Base-by-base conservation (phyloP, 495 filamentous ascomycete genomes). In the Podospora appendiculata region DNA sequence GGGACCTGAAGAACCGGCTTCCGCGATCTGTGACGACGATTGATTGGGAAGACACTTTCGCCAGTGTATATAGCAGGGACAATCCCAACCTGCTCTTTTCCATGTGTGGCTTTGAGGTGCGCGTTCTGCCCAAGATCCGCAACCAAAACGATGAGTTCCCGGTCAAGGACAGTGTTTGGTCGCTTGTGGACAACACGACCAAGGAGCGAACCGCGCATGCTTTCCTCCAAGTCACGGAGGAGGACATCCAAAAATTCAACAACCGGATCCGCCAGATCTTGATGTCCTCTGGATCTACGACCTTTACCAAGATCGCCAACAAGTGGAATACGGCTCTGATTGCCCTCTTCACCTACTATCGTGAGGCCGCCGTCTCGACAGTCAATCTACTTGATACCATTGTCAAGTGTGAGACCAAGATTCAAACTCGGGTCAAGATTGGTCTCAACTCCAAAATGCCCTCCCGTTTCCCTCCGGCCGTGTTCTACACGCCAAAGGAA, bases 371-470 rank as follows among this genome's bases (percentile, higher is more conserved):
- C 34, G 90, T 97, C n/a, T 93, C 89, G 8, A 99, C 94, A 1
- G 90, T 97, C 61, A 89, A 90, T 53, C 75, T 99, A 12, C 79
- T 99, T 3, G 94, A 99, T 64, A 97, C 92, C 1, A 99, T 99
- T 58, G 94, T 99, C 59, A 99, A 99, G 69, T 97, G 94, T 62
- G 94, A 99, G 71, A 99, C 94, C 11, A 99, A 99, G 76, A 99
- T 99, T 50, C 94, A 99, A 72, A 99, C 94, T 8, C 82, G 94
- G 54, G 94, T 99, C 58, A 99, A 99, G 80, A 99, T 99, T 56
- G 94, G 94, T 5, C 68, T 99, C 58, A 99, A 99, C 72, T 97
- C 93, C 4, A 99, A 99, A 75, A 99, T 99, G 94, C 94, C 94
- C 42, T 96, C 92, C 6, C 88, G 94, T 76, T 99, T 99, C 76